A percentile compares a stretch with the other conserved stretches of the same genome.
phyloP scores from a whole-genome alignment of 139 green algal species.

The Monoraphidium neglectum region DNA sequence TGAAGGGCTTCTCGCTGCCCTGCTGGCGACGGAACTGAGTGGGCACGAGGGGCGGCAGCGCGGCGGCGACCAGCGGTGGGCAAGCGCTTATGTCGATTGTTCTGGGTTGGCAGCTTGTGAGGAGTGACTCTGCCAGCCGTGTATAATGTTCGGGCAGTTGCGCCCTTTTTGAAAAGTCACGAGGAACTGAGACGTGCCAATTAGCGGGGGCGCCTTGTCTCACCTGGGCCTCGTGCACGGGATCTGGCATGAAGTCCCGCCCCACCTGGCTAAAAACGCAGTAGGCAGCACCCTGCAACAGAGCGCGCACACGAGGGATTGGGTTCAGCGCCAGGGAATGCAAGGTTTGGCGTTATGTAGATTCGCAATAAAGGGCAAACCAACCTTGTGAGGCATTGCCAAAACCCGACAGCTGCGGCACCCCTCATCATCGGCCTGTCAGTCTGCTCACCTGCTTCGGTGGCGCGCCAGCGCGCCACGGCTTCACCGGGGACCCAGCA shows the following conservation, averaged over 20 bases:
- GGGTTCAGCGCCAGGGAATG: no score
- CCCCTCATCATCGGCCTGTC: no score
- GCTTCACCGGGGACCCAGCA: neutral
- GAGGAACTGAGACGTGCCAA: neutral
- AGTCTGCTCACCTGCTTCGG: no score
- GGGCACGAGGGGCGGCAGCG: constrained; percentile 3
- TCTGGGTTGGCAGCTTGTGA: neutral
- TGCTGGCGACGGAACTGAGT: constrained; percentile 24
- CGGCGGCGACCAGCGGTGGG: neutral
- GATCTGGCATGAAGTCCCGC: constrained; percentile 22
- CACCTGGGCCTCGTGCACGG: constrained; percentile 30
- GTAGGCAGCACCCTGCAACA: constrained; percentile 20
- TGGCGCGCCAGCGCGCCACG: constrained; percentile 6
- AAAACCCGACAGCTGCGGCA: no score
- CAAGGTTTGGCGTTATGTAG: no score
- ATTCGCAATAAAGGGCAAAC: no score
- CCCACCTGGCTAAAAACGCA: constrained; percentile 18
- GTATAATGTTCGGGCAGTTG: neutral
- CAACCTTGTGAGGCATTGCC: no score
- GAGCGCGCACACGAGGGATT: no score
- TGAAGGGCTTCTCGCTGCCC: constrained; percentile 11
- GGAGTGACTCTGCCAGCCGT: neutral
- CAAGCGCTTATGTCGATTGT: neutral
- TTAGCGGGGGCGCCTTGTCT: neutral
- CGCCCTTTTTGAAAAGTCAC: neutral